Evolutionary conservation across 73 alveolate species (phyloP), one percentile per base, ranked within the genome.

Genomic region (Paramecium bursaria): DNA sequence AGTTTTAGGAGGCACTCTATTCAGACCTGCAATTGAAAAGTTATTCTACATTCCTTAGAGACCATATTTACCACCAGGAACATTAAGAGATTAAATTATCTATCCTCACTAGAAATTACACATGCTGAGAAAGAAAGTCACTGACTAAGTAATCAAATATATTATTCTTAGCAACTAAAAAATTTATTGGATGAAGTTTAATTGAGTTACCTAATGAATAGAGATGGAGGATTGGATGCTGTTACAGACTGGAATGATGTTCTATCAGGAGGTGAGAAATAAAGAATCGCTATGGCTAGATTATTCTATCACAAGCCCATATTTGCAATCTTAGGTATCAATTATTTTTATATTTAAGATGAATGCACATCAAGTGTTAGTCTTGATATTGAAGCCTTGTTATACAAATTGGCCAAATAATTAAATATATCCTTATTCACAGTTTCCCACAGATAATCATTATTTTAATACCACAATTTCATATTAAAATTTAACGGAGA

Each of bases 21-120:
- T 76, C 88, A 93, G 92, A 85, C 99, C 99, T n/a, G 73, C 80
- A 6, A 76, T 75, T 35, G 95, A 82, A 4, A 54, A 87, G 55
- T 74, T 95, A 19, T 95, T 95, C 90, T 95, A 95, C 60, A 92
- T 95, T 76, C 99, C 99, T 23, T 92, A 95, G 75, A 93, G 96
- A 75, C 98, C 99, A 3, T 95, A 95, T 73, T 86, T 95, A 2
- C 97, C 99, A 9, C 89, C 91, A 46, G 99, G 99, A n/a, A 87
- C 95, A 27, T 76, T 95, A 17, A 88, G 99, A 82, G 99, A 92
- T 57, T 91, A 95, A 77, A 91, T 95, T 21, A 92, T 95, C 51
- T 95, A 95, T 85, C 99, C 99, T n/a, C 95, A 95, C 55, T 82
- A 90, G 60, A 86, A 22, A 19, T 50, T 77, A 39, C 53, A 77